Conservation (phyloP, 2,329 filamentous ascomycete genomes). For the Dactylellina parvicollis region DNA sequence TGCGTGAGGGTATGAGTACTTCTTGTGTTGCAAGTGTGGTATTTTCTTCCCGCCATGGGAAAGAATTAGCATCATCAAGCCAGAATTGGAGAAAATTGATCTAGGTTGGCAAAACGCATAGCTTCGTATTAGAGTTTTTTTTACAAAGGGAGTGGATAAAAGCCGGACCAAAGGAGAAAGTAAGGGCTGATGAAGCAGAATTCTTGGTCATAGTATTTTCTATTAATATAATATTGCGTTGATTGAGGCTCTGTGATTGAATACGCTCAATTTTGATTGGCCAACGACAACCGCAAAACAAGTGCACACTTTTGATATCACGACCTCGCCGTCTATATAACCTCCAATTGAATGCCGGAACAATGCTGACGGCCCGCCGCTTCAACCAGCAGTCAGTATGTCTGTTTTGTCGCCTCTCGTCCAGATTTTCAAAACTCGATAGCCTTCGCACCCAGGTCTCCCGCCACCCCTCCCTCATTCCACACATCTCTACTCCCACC, state of each 20-base stretch:
- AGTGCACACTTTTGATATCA: neutral
- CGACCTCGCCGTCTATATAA: neutral
- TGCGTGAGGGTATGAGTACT: no score
- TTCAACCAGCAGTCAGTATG: conserved; percentile 40
- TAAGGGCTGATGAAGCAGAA: no score
- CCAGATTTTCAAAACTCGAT: conserved; percentile 14
- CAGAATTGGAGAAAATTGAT: no score
- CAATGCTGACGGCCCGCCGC: conserved; percentile 43
- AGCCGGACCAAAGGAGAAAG: no score
- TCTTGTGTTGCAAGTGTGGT: no score
- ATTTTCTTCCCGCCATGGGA: no score
- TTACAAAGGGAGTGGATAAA: no score
- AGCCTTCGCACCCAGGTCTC: neutral
- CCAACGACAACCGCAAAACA: neutral
- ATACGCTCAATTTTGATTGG: neutral
- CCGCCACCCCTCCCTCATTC: neutral
- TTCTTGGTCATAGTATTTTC: neutral
- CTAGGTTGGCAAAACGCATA: no score
- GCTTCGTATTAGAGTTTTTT: no score
- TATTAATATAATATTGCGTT: neutral
- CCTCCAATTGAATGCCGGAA: conserved; percentile 6
- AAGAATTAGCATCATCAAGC: no score
- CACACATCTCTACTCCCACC: neutral
- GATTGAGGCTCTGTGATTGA: neutral
- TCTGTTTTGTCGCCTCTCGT: conserved; percentile 45